Evolutionary conservation across 192 early-diverging fungal species (phyloP), one percentile per base, ranked within the genome.

Genomic region (Coemansia sp.): DNA sequence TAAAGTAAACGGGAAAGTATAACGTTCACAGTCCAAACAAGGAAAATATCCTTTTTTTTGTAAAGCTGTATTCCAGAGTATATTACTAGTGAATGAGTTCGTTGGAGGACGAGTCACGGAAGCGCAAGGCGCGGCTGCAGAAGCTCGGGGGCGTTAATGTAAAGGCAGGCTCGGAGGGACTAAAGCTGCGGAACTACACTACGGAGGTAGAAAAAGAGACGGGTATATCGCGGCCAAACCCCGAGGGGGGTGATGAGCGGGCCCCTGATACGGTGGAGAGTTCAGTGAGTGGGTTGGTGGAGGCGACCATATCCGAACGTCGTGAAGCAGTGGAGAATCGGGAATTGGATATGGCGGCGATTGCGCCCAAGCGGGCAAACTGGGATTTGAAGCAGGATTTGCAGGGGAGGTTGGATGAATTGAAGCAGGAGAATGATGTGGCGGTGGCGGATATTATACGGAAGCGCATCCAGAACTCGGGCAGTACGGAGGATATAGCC

Each of bases 301-400:
- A 62, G 12, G 17, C 25, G 5, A 36, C 56, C 3, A 33, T 74
- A n/a, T 38, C 40, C 7, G 38, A 35, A 21, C 52, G 30, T 19
- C 42, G 45, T 14, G 34, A 48, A n/a, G 34, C 14, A 1, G 30
- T 32, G 6, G 49, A 41, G 17, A 35, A 19, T 26, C 13, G 14
- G n/a, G 49, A 59, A 26, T 17, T 60, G 77, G 90, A 92, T 58
- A 72, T 95, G 9, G 74, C 78, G 29, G 81, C 87, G 18, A 57
- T 96, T 14, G 92, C 91, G 12, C 90, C 92, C 5, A 83, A 81
- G 50, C 88, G 87, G 25, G 80, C 91, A 3, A 90, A 96, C 54
- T 93, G 87, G 87, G 92, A 96, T 63, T 56, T 96, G 39, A 90
- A 89, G 52, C 75, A 86, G 20, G 92, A 93, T 64, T 67, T 96